Evolutionary conservation across 164 flowering plant species (phyloP).

Genomic region (Protea cynaroides): DNA sequence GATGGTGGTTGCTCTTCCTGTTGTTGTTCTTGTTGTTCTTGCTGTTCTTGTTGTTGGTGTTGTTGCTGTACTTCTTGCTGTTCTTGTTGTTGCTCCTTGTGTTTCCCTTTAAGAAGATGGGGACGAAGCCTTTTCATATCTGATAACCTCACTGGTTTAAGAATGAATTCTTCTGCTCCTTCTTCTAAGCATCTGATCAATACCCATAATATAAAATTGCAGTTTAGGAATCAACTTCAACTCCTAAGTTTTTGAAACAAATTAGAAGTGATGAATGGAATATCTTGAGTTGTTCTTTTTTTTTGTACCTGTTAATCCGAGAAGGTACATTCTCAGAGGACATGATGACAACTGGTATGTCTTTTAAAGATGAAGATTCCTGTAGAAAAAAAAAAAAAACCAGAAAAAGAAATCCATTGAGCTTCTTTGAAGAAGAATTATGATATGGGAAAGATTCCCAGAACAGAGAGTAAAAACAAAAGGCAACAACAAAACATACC

Average conservation of each 20-base stretch:
- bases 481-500: conserved; percentile 11
- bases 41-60: conserved; percentile 32
- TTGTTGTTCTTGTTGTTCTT: conserved; percentile 9
- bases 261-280: not conserved
- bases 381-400: conserved; percentile 20
- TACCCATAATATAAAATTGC: conserved; percentile 7
- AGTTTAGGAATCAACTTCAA: not conserved
- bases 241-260: not conserved
- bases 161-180: conserved; percentile 85
- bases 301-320: conserved; percentile 71
- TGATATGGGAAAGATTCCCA: not conserved
- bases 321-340: conserved; percentile 93
- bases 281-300: not conserved
- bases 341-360: conserved; percentile 95
- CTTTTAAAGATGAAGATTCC: conserved; percentile 70
- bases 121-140: conserved; percentile 66
- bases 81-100: conserved; percentile 17
- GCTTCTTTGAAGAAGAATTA: not conserved
- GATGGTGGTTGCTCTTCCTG: conserved; percentile 15
- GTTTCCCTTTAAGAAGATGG: conserved; percentile 52
- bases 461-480: not conserved
- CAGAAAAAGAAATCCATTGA: conserved; percentile 5
- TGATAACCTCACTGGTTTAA: conserved; percentile 62
- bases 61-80: too few relatives aligned
- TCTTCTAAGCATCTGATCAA: conserved; percentile 79